These are phyloP conservation scores for Phytopythium kandeliae DNA, from an alignment of 352 stramenopile genomes.

Conservation along the genomic window DNA sequence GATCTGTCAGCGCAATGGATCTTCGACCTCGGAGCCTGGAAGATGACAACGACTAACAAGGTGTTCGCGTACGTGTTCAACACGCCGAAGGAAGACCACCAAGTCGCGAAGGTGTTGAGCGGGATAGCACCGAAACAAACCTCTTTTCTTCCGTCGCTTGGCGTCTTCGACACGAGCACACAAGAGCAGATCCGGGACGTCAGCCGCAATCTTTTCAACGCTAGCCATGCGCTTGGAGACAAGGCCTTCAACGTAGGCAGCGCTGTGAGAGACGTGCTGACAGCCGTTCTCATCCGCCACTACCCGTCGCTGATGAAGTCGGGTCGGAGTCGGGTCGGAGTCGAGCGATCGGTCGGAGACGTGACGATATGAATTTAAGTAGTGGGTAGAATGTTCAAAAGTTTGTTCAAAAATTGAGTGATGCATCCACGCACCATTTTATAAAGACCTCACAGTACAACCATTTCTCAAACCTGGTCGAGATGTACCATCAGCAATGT, in stretches of 20 bases:
- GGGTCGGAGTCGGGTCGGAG: no score
- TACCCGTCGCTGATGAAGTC: slow-evolving; percentile 11
- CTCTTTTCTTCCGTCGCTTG: slow-evolving; percentile 4
- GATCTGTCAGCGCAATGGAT: slow-evolving; percentile 17
- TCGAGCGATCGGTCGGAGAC: no score
- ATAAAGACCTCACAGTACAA: no score
- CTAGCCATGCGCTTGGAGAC: slow-evolving; percentile 6
- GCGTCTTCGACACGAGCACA: slow-evolving; percentile 8
- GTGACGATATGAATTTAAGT: no score
- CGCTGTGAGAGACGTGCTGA: slow-evolving; percentile 9
- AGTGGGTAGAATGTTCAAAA: no score
- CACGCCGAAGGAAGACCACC: slow-evolving; percentile 69
- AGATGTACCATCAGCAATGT: no score
- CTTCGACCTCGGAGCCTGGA: slow-evolving; percentile 23
- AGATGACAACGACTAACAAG: slow-evolving; percentile 23
- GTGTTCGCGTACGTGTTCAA: slow-evolving; percentile 15
- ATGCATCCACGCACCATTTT: no score
- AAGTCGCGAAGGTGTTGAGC: slow-evolving; percentile 71
- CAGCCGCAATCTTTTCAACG: slow-evolving; percentile 11
- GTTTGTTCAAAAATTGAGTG: no score
- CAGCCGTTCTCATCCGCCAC: slow-evolving; percentile 8
- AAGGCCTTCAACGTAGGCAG: slow-evolving; percentile 8
- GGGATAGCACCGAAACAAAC: slow-evolving; percentile 57
- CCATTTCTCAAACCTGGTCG: no score
- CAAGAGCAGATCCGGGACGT: slow-evolving; percentile 7